These are phyloP conservation scores for Lanmaoa pseudosensibilis DNA, from an alignment of 768 basidiomycete species.

Conservation along the genomic window DNA sequence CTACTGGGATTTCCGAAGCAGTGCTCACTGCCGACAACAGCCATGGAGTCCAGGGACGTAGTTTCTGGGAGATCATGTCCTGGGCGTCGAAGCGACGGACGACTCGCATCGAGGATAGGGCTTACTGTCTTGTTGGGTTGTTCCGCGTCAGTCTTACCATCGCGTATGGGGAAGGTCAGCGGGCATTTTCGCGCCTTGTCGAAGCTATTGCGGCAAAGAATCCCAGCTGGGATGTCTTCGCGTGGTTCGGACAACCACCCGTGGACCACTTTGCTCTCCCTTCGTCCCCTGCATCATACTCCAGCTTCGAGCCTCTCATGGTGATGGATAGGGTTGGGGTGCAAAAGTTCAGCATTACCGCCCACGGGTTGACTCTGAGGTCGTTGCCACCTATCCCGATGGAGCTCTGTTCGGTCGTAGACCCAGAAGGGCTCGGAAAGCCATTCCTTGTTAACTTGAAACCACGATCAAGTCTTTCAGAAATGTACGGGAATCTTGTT, in stretches of 20 bases:
- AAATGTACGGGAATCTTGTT: background rate
- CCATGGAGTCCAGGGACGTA: background rate
- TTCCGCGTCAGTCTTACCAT: slow-evolving; percentile 19
- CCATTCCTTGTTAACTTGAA: background rate
- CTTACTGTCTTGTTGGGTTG: slow-evolving; percentile 23
- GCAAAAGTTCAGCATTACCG: slow-evolving; percentile 1
- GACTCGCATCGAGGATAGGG: slow-evolving; percentile 22
- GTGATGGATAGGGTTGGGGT: background rate
- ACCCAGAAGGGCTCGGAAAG: background rate
- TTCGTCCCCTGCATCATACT: slow-evolving; percentile 14
- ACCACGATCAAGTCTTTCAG: background rate
- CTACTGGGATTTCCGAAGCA: slow-evolving; percentile 2
- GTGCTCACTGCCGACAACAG: background rate
- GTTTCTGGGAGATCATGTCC: slow-evolving; percentile 11
- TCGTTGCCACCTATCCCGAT: slow-evolving; percentile 5
- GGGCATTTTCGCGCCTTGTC: slow-evolving; percentile 20
- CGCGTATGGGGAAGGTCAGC: slow-evolving; percentile 22
- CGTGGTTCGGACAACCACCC: slow-evolving; percentile 14
- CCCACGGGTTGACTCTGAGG: background rate
- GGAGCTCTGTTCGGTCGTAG: background rate
- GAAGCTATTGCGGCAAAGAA: slow-evolving; percentile 3
- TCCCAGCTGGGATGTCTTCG: slow-evolving; percentile 13
- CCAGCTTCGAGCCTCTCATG: background rate
- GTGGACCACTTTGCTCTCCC: slow-evolving; percentile 13
- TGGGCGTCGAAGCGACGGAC: slow-evolving; percentile 27